Conservation (phyloP, 2,329 filamentous ascomycete genomes). For the Exophiala viscosa region DNA sequence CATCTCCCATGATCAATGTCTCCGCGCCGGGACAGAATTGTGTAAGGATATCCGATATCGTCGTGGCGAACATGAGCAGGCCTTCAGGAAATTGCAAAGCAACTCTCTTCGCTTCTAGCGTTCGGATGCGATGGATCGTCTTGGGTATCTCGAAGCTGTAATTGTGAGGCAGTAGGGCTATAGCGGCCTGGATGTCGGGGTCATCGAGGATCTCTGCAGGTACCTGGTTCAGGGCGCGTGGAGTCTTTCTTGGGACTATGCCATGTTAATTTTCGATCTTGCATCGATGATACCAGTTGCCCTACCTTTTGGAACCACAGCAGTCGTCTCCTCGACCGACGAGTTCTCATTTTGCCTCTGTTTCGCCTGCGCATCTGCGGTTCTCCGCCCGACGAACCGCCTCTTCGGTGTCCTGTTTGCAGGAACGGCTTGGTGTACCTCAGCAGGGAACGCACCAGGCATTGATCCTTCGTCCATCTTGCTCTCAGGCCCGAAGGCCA, state of each 20-base stretch:
- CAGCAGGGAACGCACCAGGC: slow-evolving; percentile 26
- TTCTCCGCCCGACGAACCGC: slow-evolving; percentile 80
- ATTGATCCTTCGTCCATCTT: slow-evolving; percentile 17
- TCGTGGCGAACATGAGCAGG: slow-evolving; percentile 90
- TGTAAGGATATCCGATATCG: slow-evolving; percentile 91
- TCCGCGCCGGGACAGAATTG: slow-evolving; percentile 90
- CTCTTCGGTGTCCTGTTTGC: slow-evolving; percentile 68
- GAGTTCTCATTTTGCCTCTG: slow-evolving; percentile 61
- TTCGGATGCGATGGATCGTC: slow-evolving; percentile 90
- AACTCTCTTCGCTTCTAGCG: slow-evolving; percentile 72
- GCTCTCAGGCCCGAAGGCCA: background rate
- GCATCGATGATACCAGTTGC: background rate
- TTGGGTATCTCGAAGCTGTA: slow-evolving; percentile 99
- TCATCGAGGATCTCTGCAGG: slow-evolving; percentile 83
- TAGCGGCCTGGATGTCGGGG: slow-evolving; percentile 78
- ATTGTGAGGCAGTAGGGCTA: slow-evolving; percentile 83
- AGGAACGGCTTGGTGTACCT: slow-evolving; percentile 5
- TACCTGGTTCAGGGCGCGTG: slow-evolving; percentile 84
- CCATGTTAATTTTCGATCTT: slow-evolving; percentile 1
- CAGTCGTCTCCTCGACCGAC: slow-evolving; percentile 62
- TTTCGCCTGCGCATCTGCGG: slow-evolving; percentile 56
- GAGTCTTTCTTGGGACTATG: slow-evolving; percentile 64
- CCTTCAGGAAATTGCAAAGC: slow-evolving; percentile 98
- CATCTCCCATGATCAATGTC: slow-evolving; percentile 97
- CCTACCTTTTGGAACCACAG: slow-evolving; percentile 39